A percentile compares a stretch with the other conserved stretches of the same genome.
Evolutionary conservation across 2,329 filamentous ascomycete species (phyloP).

Genomic region (Aspergillus ochraceoroseus): DNA sequence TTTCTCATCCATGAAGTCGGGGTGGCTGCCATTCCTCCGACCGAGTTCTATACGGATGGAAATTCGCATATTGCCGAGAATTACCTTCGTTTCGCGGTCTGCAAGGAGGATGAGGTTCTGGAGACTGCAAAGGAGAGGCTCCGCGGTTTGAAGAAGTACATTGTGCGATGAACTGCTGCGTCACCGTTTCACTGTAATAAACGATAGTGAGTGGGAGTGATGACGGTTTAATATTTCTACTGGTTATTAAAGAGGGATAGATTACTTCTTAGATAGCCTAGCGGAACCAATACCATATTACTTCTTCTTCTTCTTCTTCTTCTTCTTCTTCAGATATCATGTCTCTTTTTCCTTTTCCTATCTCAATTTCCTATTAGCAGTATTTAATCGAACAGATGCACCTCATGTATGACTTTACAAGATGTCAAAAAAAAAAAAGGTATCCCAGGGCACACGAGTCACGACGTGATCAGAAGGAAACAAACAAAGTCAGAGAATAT

Average conservation of each 20-base stretch:
- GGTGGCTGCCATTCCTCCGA: slow-evolving; percentile 91
- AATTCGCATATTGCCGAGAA: slow-evolving; percentile 86
- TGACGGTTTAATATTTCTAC: too few species aligned
- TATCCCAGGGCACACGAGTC: too few species aligned
- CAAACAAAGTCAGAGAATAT: too few species aligned
- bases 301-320: not conserved
- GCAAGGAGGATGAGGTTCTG: slow-evolving; percentile 83
- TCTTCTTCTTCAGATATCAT: not conserved
- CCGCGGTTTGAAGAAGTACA: slow-evolving; percentile 67
- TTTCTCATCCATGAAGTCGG: slow-evolving; percentile 96
- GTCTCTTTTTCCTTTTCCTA: not conserved
- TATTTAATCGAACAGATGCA: too few species aligned
- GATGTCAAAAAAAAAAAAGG: not conserved
- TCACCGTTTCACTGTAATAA: too few species aligned
- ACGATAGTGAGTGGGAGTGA: too few species aligned
- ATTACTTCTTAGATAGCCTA: too few species aligned
- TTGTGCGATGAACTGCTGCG: slow-evolving; percentile 35
- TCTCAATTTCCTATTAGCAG: too few species aligned
- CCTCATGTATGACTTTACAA: not conserved
- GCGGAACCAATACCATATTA: too few species aligned
- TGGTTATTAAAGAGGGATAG: too few species aligned
- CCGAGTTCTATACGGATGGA: slow-evolving; percentile 86
- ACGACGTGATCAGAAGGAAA: too few species aligned
- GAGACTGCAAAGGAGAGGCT: slow-evolving; percentile 73
- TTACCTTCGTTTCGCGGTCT: slow-evolving; percentile 91